Base-by-base conservation (phyloP, 305 asterid species). In the Fraxinus greggii region DNA sequence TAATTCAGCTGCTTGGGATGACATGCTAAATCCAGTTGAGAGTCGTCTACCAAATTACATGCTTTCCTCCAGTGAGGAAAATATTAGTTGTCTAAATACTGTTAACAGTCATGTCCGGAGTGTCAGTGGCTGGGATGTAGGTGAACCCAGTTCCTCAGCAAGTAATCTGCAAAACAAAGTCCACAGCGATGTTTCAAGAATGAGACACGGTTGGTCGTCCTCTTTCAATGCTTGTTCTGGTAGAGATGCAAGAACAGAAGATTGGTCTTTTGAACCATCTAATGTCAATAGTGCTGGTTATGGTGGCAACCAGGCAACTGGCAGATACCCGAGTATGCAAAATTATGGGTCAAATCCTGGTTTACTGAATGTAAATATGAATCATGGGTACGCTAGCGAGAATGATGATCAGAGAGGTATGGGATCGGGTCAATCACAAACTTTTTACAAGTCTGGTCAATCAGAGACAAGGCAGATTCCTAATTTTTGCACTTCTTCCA, bases 131-230 rank as follows among this genome's bases (percentile, higher is more conserved):
- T 88, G 97, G 97, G 91, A 89, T 85, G 87, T 56, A 32, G 98
- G 97, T 54, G 98, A 91, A 85, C 93, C 98, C 26, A 93, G 97
- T 86, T 90, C 94, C 12, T 74, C 86, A 59, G 81, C 89, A 82
- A 91, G 83, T 70, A 79, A 79, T 85, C 75, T 82, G 36, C 91
- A 85, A 24, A 86, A 84, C 35, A 86, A 73, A 78, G 77, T 84
- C 74, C 77, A 54, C 42, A 77, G 54, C 21, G 85, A 80, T 74
- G 85, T 85, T 79, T 81, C 89, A 31, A 86, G 81, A 81, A 42
- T 80, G 32, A 88, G 83, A 32, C 91, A 86, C 59, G 89, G 85
- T 9, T 93, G 94, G 95, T 69, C 92, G 10, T 87, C 93, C 70
- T 82, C 93, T 17, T 77, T 78, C 73, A 82, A 80, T 87, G 69